Percentiles rank a stretch among this genome's conserved stretches.
These are phyloP conservation scores for Adansonia madagascariensis DNA, from an alignment of 441 rosid genomes.

Conservation along the genomic window DNA sequence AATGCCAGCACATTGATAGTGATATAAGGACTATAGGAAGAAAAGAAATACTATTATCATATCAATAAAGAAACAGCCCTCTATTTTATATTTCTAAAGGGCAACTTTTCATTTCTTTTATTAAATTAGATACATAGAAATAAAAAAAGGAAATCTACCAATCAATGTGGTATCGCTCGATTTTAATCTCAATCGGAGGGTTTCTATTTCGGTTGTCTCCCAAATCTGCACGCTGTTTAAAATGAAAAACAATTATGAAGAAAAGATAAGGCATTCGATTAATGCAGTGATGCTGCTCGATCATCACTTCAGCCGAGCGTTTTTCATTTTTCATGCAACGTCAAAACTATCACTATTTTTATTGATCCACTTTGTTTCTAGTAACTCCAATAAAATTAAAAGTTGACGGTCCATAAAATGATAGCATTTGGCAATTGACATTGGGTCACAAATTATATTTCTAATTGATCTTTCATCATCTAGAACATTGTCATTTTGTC, in stretches of 20 bases:
- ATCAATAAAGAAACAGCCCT: no score
- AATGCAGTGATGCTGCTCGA: background rate
- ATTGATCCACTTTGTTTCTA: background rate
- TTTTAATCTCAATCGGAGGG: background rate
- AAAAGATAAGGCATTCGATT: background rate
- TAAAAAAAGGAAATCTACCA: background rate
- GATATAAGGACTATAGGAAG: no score
- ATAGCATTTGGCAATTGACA: background rate
- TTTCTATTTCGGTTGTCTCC: background rate
- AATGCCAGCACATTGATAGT: no score
- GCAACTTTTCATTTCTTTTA: no score
- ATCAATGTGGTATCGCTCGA: background rate
- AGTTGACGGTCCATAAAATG: background rate
- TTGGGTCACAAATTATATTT: background rate
- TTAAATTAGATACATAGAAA: no score
- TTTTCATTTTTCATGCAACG: background rate
- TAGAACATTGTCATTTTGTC: no score
- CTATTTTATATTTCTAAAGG: no score
- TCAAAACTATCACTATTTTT: no score
- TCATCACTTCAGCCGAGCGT: background rate
- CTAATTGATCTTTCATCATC: no score
- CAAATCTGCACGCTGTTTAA: background rate
- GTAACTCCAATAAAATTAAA: background rate
- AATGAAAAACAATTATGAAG: background rate
- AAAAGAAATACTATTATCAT: no score